These are phyloP conservation scores for Gloeophyllum trabeum DNA, from an alignment of 768 basidiomycete genomes.

Conservation along the genomic window DNA sequence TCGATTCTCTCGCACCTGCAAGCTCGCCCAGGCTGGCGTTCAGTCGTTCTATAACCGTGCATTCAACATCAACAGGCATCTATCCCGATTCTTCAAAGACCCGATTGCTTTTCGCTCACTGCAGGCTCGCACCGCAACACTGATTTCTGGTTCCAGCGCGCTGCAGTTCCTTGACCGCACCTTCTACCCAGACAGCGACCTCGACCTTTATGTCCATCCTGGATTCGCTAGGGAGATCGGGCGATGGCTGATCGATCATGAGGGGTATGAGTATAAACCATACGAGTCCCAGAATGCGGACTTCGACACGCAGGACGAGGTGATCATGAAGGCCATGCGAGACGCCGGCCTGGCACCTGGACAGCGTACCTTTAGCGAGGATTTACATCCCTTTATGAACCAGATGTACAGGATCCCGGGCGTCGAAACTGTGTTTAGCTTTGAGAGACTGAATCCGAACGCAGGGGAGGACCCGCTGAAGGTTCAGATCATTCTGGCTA, in stretches of 20 bases:
- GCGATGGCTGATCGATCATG: constrained; percentile 18
- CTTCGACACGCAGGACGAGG: background rate
- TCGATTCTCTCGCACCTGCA: constrained; percentile 13
- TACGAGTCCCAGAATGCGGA: constrained; percentile 8
- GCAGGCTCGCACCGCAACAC: constrained; percentile 28
- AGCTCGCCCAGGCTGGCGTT: constrained; percentile 7
- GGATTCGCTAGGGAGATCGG: constrained; percentile 20
- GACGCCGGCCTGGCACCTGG: background rate
- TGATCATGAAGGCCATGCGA: background rate
- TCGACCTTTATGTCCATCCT: constrained; percentile 37
- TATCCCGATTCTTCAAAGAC: constrained; percentile 24
- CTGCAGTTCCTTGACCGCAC: constrained; percentile 39
- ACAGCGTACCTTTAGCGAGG: too few relatives aligned
- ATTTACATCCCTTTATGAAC: background rate
- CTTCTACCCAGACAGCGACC: constrained; percentile 32
- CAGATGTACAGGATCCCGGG: background rate
- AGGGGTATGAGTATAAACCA: constrained; percentile 20
- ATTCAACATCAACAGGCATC: constrained; percentile 23
- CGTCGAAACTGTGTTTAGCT: background rate
- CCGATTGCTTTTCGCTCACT: constrained; percentile 30
- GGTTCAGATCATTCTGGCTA: background rate
- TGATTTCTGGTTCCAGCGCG: constrained; percentile 43
- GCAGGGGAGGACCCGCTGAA: background rate
- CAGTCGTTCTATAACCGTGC: constrained; percentile 14
- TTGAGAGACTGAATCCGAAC: background rate